These are phyloP conservation scores for Hondaea fermentalgiana DNA, from an alignment of 108 stramenopile species.

Conservation along the genomic window DNA sequence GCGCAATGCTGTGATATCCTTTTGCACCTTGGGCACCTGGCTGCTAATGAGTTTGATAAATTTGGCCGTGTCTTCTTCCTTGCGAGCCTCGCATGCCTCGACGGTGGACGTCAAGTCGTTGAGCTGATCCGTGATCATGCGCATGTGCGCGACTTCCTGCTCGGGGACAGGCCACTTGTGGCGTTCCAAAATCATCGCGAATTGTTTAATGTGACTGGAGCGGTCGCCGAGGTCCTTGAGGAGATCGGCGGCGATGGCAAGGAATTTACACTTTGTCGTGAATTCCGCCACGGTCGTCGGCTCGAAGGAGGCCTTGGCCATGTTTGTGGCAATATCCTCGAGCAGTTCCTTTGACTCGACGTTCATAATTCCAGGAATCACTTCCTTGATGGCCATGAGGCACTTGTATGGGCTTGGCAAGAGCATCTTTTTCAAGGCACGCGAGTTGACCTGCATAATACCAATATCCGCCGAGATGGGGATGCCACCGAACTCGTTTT, in stretches of 20 bases:
- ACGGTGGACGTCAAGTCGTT: slow-evolving; percentile 35
- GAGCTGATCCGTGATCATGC: slow-evolving; percentile 47
- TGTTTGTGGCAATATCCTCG: slow-evolving; percentile 25
- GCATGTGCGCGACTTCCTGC: slow-evolving; percentile 39
- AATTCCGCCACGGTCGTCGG: slow-evolving; percentile 45
- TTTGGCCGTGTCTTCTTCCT: slow-evolving; percentile 52
- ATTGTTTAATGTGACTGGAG: slow-evolving; percentile 21
- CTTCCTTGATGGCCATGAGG: slow-evolving; percentile 34
- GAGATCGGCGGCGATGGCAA: slow-evolving; percentile 26
- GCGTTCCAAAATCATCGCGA: slow-evolving; percentile 41
- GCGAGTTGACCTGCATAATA: slow-evolving; percentile 48
- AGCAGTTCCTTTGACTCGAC: slow-evolving; percentile 31
- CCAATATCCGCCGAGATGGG: slow-evolving; percentile 46
- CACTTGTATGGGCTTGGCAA: slow-evolving; percentile 47
- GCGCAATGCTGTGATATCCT: slow-evolving; percentile 37
- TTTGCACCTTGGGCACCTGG: slow-evolving; percentile 32
- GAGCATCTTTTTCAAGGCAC: slow-evolving; percentile 32
- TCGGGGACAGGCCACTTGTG: slow-evolving; percentile 48
- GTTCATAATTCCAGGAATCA: slow-evolving; percentile 47
- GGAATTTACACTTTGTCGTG: slow-evolving; percentile 44
- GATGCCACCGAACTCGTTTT: slow-evolving; percentile 34
- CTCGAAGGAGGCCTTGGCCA: slow-evolving; percentile 31
- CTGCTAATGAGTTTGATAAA: slow-evolving; percentile 37
- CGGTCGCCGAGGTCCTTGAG: not conserved
- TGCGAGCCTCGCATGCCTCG: slow-evolving; percentile 40